phyloP scores from a whole-genome alignment of 169 alveolate species.

The Cytauxzoon felis region DNA sequence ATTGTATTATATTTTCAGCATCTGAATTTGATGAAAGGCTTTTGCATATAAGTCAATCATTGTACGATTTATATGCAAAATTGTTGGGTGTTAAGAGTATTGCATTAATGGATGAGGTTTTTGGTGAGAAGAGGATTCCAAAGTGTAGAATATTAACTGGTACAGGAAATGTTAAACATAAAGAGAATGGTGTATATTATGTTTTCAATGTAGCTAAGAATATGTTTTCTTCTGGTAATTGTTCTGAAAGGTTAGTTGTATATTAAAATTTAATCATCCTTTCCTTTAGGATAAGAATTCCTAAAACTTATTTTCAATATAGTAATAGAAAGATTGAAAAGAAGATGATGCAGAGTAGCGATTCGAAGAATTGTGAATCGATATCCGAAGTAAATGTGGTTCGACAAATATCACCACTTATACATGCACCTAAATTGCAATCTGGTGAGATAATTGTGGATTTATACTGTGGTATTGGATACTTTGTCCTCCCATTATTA shows the following conservation, averaged over 20 bases:
- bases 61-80: neutral
- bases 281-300: conserved; percentile 20
- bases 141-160: conserved; percentile 43
- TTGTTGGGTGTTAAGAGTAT: conserved; percentile 23
- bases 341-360: neutral
- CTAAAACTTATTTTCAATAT: conserved; percentile 1
- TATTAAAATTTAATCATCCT: conserved; percentile 5
- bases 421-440: neutral
- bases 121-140: conserved; percentile 39
- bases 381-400: neutral
- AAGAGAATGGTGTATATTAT: conserved; percentile 62
- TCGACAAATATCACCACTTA: neutral
- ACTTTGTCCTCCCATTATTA: conserved; percentile 69
- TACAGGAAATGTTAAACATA: conserved; percentile 11
- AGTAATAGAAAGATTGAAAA: neutral
- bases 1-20: neutral
- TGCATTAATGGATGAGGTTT: conserved; percentile 40
- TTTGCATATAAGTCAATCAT: neutral
- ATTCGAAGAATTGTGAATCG: neutral
- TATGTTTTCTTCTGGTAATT: conserved; percentile 74
- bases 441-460: conserved; percentile 68
- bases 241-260: conserved; percentile 56
- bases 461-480: conserved; percentile 77
- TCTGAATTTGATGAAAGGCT: neutral
- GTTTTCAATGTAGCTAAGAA: conserved; percentile 54